Evolutionary conservation across 768 basidiomycete genomes (phyloP), one percentile per base, ranked within the genome.

Genomic region (Podaxis sp.): DNA sequence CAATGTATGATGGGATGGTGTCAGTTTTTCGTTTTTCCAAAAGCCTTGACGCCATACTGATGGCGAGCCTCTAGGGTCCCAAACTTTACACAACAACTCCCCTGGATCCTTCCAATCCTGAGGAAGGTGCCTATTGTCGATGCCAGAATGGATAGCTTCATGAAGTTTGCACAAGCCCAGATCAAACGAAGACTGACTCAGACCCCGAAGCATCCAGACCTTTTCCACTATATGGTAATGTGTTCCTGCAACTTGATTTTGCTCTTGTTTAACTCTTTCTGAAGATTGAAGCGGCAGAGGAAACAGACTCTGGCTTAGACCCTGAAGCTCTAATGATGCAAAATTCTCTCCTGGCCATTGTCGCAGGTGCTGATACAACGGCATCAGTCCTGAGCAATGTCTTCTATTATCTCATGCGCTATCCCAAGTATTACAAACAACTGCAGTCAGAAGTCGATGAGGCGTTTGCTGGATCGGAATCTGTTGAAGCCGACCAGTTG

Each of bases 331-430:
- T 65, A 19, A 65, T 71, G n/a, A 57, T 71, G 0, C 65, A 64
- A 3, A 70, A 74, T 27, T 54, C 70, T 4, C 65, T 69, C 22
- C 63, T 74, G 11, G 66, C 73, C 5, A 73, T 76, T 36, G 66
- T 76, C 1, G 74, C 73, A 9, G 74, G 73, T 17, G 73, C 74
- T 4, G 73, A 75, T 55, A 76, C 75, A 0, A 69, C 69, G 1
- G 65, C 75, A 0, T 65, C 71, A 1, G 71, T 70, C 15, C 59
- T 76, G 1, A 58, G 66, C 6, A 70, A 66, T 29, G 50, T 73
- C 0, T 66, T 75, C 55, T 75, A 67, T 63, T 70, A 69, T 49
- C 65, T 76, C n/a, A 59, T 76, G 33, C 54, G 54, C 22, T 55
- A 73, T 22, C 63, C 65, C 3, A 57, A 67, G 4, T 65, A 66